A percentile compares a stretch with the other conserved stretches of the same genome.
phyloP scores from a whole-genome alignment of 192 early-diverging fungal genomes.

The Cetraspora pellucida region DNA sequence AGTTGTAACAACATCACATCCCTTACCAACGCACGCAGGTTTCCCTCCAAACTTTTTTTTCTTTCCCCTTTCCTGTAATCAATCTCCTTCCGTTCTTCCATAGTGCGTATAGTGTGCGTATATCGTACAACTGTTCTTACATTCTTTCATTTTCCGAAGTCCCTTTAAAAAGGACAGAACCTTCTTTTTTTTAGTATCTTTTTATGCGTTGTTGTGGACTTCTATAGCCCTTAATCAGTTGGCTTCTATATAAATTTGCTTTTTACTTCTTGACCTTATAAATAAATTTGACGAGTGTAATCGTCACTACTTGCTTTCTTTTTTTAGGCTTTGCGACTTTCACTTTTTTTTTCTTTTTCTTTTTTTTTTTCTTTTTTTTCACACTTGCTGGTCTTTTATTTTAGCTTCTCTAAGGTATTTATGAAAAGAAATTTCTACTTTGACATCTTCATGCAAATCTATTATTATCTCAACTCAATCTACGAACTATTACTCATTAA shows the following conservation, averaged over 20 bases:
- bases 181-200: conserved; percentile 19
- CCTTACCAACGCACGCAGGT: conserved; percentile 25
- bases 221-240: conserved; percentile 3
- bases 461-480: no score
- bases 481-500: no score
- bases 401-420: no score
- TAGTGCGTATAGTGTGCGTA: conserved; percentile 23
- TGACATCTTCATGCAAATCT: no score
- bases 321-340: not conserved
- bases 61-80: not conserved
- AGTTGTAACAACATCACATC: not conserved
- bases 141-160: conserved; percentile 10
- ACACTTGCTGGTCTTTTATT: no score
- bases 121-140: conserved; percentile 16
- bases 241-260: not conserved
- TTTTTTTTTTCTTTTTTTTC: not conserved
- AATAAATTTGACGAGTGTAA: conserved; percentile 15
- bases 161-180: conserved; percentile 29
- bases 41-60: conserved; percentile 11
- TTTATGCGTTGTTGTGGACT: conserved; percentile 25
- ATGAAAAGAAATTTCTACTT: no score
- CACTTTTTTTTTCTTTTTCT: not conserved
- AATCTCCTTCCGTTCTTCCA: conserved; percentile 20
- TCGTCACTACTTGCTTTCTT: not conserved
- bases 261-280: not conserved